Evolutionary conservation across 139 green algal genomes (phyloP).

Genomic region (Chlamydomonas urium): DNA sequence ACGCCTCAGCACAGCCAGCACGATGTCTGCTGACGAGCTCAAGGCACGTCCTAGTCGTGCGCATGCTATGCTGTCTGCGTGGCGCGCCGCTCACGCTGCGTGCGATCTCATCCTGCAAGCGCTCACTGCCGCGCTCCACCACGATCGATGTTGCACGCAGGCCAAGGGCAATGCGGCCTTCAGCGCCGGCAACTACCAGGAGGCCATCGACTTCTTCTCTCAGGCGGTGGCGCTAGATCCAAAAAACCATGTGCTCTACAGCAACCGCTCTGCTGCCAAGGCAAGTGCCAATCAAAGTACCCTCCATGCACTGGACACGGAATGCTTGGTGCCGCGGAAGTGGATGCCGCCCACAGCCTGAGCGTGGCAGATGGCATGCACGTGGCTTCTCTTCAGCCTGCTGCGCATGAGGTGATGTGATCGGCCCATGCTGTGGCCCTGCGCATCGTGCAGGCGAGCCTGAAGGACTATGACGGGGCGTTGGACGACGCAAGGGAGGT

Average conservation of each 20-base stretch:
- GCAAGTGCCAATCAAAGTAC: no score
- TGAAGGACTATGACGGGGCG: constrained; percentile 75
- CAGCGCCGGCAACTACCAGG: constrained; percentile 65
- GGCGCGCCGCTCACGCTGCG: background rate
- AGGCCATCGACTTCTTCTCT: constrained; percentile 83
- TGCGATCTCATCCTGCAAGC: background rate
- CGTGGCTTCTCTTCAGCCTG: no score
- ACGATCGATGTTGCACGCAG: constrained; percentile 44
- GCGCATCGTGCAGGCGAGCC: constrained; percentile 65
- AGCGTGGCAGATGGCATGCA: no score
- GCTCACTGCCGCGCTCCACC: no score
- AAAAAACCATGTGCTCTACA: constrained; percentile 93
- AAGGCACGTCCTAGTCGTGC: background rate
- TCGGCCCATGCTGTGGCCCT: no score
- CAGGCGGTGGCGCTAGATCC: constrained; percentile 76
- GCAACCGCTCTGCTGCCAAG: constrained; percentile 85
- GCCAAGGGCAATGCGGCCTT: constrained; percentile 93
- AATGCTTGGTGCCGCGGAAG: no score
- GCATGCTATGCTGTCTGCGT: background rate
- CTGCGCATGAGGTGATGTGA: no score
- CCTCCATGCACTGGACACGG: no score
- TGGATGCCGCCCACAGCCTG: no score
- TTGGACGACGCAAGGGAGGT: constrained; percentile 84
- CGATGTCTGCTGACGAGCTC: constrained; percentile 9
- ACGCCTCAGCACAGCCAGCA: background rate